phyloP scores from a whole-genome alignment of 306 rosid species.

The Cucumis hystrix region DNA sequence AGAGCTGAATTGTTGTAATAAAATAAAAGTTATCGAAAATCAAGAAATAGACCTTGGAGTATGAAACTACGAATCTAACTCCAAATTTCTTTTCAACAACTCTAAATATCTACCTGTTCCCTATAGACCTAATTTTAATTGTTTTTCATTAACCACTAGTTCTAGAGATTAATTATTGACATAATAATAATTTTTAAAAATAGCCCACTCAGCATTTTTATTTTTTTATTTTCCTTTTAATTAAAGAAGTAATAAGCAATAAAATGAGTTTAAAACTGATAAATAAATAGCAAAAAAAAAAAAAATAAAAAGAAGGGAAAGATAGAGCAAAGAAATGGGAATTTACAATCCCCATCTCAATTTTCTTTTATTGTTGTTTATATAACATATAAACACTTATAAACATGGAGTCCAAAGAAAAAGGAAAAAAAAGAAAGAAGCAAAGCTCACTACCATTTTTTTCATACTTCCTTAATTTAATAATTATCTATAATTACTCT shows the following conservation, averaged over 20 bases:
- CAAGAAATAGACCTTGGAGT: not conserved
- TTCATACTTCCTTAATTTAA: not conserved
- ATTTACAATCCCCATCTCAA: slow-evolving; percentile 12
- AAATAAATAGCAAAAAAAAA: not conserved
- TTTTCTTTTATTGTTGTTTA: slow-evolving; percentile 22
- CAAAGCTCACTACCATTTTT: not conserved
- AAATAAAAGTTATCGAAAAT: not conserved
- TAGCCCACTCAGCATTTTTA: too few relatives aligned
- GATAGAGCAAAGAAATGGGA: not conserved
- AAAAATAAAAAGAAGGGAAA: not conserved
- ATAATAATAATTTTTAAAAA: too few relatives aligned
- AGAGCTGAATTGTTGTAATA: too few relatives aligned
- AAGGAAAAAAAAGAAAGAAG: not conserved
- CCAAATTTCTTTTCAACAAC: not conserved
- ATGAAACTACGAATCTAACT: not conserved
- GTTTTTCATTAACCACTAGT: not conserved
- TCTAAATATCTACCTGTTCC: not conserved
- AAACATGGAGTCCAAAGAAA: slow-evolving; percentile 18
- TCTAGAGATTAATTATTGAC: too few relatives aligned
- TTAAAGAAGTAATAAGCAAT: too few relatives aligned
- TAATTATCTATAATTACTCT: not conserved
- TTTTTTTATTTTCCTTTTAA: too few relatives aligned
- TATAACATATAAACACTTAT: slow-evolving; percentile 45
- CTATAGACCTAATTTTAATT: not conserved
- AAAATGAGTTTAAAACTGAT: not conserved